phyloP scores from a whole-genome alignment of 352 stramenopile species.

The Phytophthora pistaciae region DNA sequence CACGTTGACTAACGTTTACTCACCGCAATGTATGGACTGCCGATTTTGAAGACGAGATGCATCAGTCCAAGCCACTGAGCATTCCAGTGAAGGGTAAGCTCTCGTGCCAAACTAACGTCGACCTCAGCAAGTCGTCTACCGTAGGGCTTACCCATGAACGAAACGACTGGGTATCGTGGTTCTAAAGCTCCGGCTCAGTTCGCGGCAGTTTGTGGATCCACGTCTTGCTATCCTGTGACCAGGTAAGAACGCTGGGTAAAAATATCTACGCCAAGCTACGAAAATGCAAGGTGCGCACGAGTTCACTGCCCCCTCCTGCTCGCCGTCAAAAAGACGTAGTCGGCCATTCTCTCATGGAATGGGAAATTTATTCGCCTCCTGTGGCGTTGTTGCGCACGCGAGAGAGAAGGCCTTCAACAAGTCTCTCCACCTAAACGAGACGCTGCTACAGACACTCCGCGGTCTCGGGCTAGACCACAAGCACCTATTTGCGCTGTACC shows the following conservation, averaged over 20 bases:
- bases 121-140: no score
- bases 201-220: no score
- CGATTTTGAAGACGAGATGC: no score
- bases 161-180: no score
- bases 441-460: slow-evolving; percentile 46
- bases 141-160: no score
- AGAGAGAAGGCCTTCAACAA: slow-evolving; percentile 42
- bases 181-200: no score
- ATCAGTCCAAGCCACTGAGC: no score
- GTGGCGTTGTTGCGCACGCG: slow-evolving; percentile 7
- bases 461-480: slow-evolving; percentile 56
- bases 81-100: no score
- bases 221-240: neutral
- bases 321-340: neutral
- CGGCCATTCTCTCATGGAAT: slow-evolving; percentile 33
- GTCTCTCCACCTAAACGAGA: slow-evolving; percentile 43
- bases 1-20: no score
- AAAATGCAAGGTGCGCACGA: neutral
- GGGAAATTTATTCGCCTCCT: slow-evolving; percentile 30
- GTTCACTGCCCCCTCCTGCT: neutral
- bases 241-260: slow-evolving; percentile 13
- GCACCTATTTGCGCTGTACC: slow-evolving; percentile 55
- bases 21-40: no score
- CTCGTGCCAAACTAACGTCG: no score
- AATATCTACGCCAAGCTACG: neutral